Conservation (phyloP, 2,329 filamentous ascomycete genomes). For the Cryphonectria carpinicola region DNA sequence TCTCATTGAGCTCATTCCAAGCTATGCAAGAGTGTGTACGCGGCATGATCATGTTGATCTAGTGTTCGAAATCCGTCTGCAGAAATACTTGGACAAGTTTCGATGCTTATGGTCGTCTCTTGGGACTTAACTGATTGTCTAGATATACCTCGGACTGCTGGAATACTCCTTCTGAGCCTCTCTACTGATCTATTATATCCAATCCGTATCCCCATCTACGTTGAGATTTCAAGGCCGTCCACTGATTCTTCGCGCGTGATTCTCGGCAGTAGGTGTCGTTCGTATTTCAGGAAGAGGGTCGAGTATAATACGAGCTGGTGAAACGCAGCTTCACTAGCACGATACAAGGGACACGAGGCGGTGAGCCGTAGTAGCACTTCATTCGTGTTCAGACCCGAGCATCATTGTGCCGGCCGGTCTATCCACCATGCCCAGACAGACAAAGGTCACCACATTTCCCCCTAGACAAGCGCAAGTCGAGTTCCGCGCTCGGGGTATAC, state of each 20-base stretch:
- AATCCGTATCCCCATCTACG: background rate
- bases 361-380: background rate
- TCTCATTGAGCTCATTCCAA: background rate
- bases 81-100: background rate
- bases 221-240: background rate
- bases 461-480: background rate
- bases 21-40: background rate
- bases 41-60: background rate
- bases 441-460: background rate
- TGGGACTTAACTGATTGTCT: background rate
- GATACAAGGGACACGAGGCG: background rate
- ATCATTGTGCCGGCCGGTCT: background rate
- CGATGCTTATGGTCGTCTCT: background rate
- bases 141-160: background rate
- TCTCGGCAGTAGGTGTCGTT: background rate
- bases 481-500: background rate
- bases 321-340: background rate
- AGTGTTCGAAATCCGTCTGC: background rate
- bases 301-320: background rate
- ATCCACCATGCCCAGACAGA: background rate
- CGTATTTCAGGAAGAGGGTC: background rate
- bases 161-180: background rate
- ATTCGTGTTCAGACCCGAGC: background rate
- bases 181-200: background rate
- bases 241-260: background rate